Evolutionary conservation across 2,329 filamentous ascomycete genomes (phyloP), one percentile per base, ranked within the genome.

Genomic region (Leptographium flavum): DNA sequence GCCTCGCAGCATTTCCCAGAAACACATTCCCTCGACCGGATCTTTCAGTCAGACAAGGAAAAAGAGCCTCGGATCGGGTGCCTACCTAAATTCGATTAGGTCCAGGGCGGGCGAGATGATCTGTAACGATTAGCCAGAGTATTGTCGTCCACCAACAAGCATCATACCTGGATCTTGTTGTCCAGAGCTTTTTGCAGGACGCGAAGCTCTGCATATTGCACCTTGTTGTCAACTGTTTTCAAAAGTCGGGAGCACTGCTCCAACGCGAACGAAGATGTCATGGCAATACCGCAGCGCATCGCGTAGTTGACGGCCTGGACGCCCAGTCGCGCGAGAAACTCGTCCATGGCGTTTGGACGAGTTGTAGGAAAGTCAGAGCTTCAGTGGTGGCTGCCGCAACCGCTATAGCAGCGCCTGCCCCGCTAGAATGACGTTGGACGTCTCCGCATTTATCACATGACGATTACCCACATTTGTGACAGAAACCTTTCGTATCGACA

Each of bases 81-180:
- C 9, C 8, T 38, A 84, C 80, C 92, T 92, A 55, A 95, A 73
- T 60, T 94, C 86, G 55, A 94, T 87, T 69, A 94, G 79, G 58
- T 94, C 87, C 56, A 94, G 90, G 10, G 87, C 84, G 1, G 88
- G 88, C 11, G 87, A 87, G 39, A 95, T 80, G 52, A 94, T 86
- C 79, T 86, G 21, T 47, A n/a, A 36, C 5, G 15, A 7, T 37
- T 5, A 37, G 21, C 23, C 2, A 6, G 3, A 5, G 3, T 1
- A 36, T 19, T 7, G 5, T 14, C 10, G n/a, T n/a, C n/a, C n/a
- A n/a, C n/a, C n/a, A 14, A 22, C 33, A 36, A 21, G 9, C 11
- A 13, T 10, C 2, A 11, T 37, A 14, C 82, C 63, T 79, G 82
- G 55, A 96, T 94, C 61, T 94, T 96, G 60, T 74, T 79, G 54